Evolutionary conservation across 805 yeast genomes (phyloP), one percentile per base, ranked within the genome.

Genomic region (Lipomyces oligophaga): DNA sequence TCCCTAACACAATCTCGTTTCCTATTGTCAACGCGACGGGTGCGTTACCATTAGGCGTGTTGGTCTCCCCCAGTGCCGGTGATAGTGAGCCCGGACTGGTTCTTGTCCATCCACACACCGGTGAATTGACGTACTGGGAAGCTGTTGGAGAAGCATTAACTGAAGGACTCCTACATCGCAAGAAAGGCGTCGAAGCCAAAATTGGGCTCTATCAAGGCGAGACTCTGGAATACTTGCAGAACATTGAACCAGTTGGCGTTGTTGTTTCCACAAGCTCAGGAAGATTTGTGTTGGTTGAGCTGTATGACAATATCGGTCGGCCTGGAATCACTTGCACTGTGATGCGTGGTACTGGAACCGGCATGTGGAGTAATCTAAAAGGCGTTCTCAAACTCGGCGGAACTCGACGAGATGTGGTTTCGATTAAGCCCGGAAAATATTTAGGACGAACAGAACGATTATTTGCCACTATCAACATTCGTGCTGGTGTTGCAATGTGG

Each of bases 211-310:
- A 44, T 37, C 67, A 68, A 39, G 69, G 72, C 13, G 97, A 89
- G 61, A 60, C 63, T 25, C 68, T 87, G 15, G 75, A 79, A 1
- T 58, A 71, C 31, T 74, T 82, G 1, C 77, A 78, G 44, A 76
- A 76, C 49, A 72, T 82, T 8, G 86, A 80, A 54, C 89, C 93
- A 0, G 78, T 83, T 1, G 96, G 96, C 1, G 69, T 86, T 3
- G 70, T 82, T 0, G 60, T 83, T 6, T 76, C 87, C 5, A 86
- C 96, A 0, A 77, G 84, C 3, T 68, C 76, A 51, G 86, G 86
- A 20, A 71, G 89, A 49, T 77, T 82, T 34, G 62, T 81, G 4
- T 68, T 85, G 34, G 60, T 86, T 2, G 70, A 81, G 0, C 67
- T 88, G 26, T 75, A 83, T 51, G 93, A 87, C 63, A 70, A 77